Base-by-base conservation (phyloP, 139 green algal species). In the Chlamydomonas urium region DNA sequence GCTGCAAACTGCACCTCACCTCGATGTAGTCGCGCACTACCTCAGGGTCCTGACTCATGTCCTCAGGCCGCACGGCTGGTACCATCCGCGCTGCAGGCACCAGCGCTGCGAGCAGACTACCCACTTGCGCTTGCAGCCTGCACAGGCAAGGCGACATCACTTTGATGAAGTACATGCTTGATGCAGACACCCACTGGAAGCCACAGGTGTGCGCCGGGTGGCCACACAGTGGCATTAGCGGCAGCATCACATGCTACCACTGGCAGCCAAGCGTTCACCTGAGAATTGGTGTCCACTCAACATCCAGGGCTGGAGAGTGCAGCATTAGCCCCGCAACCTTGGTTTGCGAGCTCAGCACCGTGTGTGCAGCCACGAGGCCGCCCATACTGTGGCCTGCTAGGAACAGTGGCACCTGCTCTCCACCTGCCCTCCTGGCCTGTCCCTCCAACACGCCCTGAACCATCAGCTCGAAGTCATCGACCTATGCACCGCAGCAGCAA, bases 221-320 rank as follows among this genome's bases (percentile, higher is more conserved):
- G 14, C 23, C 19, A 17, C 10, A 14, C 53, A 62, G 5, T 8
- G 53, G 53, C 17, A 17, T 10, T 14, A 14, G 53, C 19, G n/a
- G 19, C 53, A 34, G 53, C 24, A 31, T 5, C 24, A 34, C 53
- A 62, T 32, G 23, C 5, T 29, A 8, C 21, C 10, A 62, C 17
- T 35, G 10, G 23, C 5, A 17, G 23, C 10, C 23, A 28, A 5
- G 8, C 53, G 24, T 31, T 4, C 60, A 87, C 78, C 63, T 78
- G 10, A 90, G 77, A 4, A 79, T 53, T 3, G 62, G 66, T 2
- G 59, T 86, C 85, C 82, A 88, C 65, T 89, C 85, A 6, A 89
- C 77, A 26, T 89, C 81, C 8, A 91, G 61, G 24, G 78, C 65
- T 26, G 85, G 69, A 1, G 78, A 80, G 48, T 65, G 75, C 3